Evolutionary conservation across 192 early-diverging fungal species (phyloP), one percentile per base, ranked within the genome.

Genomic region (Backusella mclennaniae): DNA sequence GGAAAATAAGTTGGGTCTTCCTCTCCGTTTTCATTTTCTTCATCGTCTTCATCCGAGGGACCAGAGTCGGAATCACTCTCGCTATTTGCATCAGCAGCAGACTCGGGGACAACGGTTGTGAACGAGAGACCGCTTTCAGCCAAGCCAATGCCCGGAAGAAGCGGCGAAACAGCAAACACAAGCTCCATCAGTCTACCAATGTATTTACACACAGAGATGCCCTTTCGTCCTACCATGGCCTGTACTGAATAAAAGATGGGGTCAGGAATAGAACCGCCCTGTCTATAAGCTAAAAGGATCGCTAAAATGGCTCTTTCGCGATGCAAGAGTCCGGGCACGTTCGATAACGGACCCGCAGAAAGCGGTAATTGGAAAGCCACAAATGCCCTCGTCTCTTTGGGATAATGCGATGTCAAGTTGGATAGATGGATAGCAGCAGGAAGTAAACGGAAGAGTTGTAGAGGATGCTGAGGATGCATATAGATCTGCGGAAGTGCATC

Each of bases 361-460:
- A 89, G 72, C 35, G 86, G 82, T 67, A 87, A 78, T 53, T 87
- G 82, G 73, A 86, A 87, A 12, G 85, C 82, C 0, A 82, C 76
- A 35, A 85, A 80, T 4, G 88, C 85, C 35, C 88, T 38, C 12
- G 88, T 79, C 77, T 89, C 88, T 39, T 87, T 87, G 14, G 85
- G 85, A 59, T 84, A 73, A 73, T 73, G 72, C 0, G 52, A 63
- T 2, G 72, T 56, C 19, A 73, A 15, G 23, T 73, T 73, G 3
- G 72, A 73, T 35, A 73, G 81, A 70, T 83, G 44, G 6, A 89
- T 78, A 14, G 84, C 72, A 12, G 79, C 73, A 0, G 88, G 88
- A 1, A 89, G 46, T 49, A 89, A 36, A 15, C 88, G 81, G 14
- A 84, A 74, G 35, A 79, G 72, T 33, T 74, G 68, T 4, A 66